Conservation (phyloP, 352 stramenopile species). For the Globisporangium parvum region DNA sequence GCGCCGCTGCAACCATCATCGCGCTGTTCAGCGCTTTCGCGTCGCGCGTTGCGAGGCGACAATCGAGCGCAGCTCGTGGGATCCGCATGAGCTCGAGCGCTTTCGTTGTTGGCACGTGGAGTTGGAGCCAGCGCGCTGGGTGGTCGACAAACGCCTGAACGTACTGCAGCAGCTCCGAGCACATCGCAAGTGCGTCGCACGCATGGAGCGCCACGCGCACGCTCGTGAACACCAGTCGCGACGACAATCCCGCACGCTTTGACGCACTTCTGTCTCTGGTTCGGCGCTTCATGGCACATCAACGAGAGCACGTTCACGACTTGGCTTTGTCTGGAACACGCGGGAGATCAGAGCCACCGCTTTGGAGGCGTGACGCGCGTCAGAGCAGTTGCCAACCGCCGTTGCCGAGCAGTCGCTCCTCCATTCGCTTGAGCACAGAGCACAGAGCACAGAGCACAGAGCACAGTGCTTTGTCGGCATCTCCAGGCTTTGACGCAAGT, state of each 20-base stretch:
- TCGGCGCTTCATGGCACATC: slow-evolving; percentile 1
- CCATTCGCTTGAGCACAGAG: too few species aligned
- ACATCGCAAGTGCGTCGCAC: background rate
- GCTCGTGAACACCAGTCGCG: slow-evolving; percentile 2
- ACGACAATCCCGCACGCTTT: too few species aligned
- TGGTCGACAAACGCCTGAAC: slow-evolving; percentile 8
- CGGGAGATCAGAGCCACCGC: too few species aligned
- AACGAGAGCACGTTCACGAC: too few species aligned
- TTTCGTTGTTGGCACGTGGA: background rate
- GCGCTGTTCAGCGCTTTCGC: slow-evolving; percentile 4
- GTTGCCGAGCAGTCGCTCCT: too few species aligned
- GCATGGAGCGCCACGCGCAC: background rate
- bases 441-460: background rate
- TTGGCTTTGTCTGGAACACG: too few species aligned
- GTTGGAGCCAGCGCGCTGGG: slow-evolving; percentile 1
- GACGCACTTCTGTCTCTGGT: background rate
- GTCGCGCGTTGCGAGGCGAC: background rate
- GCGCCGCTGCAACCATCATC: slow-evolving; percentile 6
- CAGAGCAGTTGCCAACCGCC: too few species aligned
- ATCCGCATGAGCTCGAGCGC: slow-evolving; percentile 9
- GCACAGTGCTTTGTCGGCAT: too few species aligned
- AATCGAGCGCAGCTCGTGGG: background rate
- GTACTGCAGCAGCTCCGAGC: background rate
- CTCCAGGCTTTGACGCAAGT: background rate
- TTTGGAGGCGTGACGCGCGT: too few species aligned